Conservation (phyloP, 2,329 filamentous ascomycete species). For the Aureobasidium pullulans region DNA sequence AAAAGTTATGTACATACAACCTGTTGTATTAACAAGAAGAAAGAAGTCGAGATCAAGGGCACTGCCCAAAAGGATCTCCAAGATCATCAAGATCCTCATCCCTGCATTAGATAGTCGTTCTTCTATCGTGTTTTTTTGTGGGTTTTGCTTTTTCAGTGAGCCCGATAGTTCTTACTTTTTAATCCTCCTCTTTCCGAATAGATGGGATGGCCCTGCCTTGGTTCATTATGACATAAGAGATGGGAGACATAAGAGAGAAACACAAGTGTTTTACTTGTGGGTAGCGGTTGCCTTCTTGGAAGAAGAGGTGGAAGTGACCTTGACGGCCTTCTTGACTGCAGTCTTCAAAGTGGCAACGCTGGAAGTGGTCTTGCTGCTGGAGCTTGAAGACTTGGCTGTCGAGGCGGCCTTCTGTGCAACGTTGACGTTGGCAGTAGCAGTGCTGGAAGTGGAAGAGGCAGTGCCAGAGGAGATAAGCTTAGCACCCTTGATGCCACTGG, state of each 20-base stretch:
- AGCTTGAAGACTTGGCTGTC: not conserved
- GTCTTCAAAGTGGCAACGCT: not conserved
- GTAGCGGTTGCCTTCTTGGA: not conserved
- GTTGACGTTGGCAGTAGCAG: slow-evolving; percentile 2
- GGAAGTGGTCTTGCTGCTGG: not conserved
- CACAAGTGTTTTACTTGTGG: not conserved
- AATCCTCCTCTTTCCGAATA: not conserved
- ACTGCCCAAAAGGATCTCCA: not conserved
- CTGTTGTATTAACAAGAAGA: slow-evolving; percentile 7
- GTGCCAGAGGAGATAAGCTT: slow-evolving; percentile 19
- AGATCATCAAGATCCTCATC: slow-evolving; percentile 11
- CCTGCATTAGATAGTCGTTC: slow-evolving; percentile 8
- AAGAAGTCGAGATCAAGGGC: not conserved
- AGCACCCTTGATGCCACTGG: slow-evolving; percentile 23
- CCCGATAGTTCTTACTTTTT: slow-evolving; percentile 1
- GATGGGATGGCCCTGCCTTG: not conserved
- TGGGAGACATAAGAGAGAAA: not conserved
- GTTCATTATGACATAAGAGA: not conserved
- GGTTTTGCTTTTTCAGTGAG: not conserved
- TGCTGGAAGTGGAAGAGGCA: slow-evolving; percentile 1
- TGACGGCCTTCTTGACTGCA: not conserved
- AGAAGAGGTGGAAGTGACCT: not conserved
- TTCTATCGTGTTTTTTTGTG: slow-evolving; percentile 1
- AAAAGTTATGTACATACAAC: slow-evolving; percentile 1
- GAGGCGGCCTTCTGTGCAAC: not conserved